Evolutionary conservation across 2,329 filamentous ascomycete species (phyloP), one percentile per base, ranked within the genome.

Genomic region (Chrysoporthe austroafricana): DNA sequence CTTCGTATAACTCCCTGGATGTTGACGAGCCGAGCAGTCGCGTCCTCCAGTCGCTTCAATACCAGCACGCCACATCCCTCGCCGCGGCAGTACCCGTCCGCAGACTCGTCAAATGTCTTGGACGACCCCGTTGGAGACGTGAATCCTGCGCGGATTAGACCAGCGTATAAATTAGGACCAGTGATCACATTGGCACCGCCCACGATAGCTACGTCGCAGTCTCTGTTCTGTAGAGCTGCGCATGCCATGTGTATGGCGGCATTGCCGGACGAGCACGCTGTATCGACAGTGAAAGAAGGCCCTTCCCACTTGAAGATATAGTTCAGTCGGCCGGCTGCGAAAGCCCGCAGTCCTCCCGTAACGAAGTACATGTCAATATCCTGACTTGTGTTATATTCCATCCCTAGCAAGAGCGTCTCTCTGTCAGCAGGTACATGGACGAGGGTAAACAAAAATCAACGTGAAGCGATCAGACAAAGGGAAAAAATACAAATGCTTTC

Each of bases 11-110:
- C 73, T 4, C 77, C 81, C 0, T 78, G 71, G 16, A 84, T 76
- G 0, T 75, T 74, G 70, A 88, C 82, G 0, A 80, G 79, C 44
- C 85, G 84, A 4, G 72, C 71, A 0, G 86, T 46, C 0, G 86
- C 86, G 54, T 79, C 74, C 1, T 77, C 74, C 0, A 86, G 73
- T 13, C 72, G 77, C 75, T 87, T 88, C 0, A 88, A 68, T 3
- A 85, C 71, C 0, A 88, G 71, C 0, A 76, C 70, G 0, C 81
- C 4, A 79, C 72, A 0, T 26, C 81, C 85, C 62, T 88, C 86
- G 1, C 79, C 85, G 3, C 85, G 77, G 8, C 80, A 84, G 68
- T 87, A 88, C 0, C 86, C 86, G 66, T 84, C 79, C 4, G 74
- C 76, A 0, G 44, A 14, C 2, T 64, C 69, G 34, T 77, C 76